Percentiles rank a stretch among this genome's conserved stretches.
phyloP scores from a whole-genome alignment of 345 rosid genomes.

The Citrus sp. region DNA sequence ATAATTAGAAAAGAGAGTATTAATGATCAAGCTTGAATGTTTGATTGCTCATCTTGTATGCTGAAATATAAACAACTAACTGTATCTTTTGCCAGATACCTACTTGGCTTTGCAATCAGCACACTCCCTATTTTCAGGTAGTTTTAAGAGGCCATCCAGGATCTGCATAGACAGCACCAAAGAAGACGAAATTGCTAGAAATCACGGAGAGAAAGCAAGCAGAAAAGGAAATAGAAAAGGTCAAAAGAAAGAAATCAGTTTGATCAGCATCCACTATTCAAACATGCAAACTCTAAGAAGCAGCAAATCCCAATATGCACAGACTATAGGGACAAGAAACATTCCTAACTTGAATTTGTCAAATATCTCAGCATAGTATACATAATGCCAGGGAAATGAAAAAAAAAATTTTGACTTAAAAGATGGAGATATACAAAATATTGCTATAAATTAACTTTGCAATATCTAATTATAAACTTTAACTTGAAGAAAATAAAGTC shows the following conservation, averaged over 20 bases:
- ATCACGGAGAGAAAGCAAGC: not conserved
- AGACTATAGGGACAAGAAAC: not conserved
- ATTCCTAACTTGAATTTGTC: not conserved
- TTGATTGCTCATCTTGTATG: not conserved
- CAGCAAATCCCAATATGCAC: not conserved
- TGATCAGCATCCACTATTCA: not conserved
- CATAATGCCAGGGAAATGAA: not conserved
- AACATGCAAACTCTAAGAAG: not conserved
- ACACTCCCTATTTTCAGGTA: constrained; percentile 85
- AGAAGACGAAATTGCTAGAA: not conserved
- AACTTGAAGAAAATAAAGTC: not conserved
- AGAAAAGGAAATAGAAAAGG: not conserved
- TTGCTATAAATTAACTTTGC: not conserved
- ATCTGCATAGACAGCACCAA: constrained; percentile 42
- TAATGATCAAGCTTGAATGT: not conserved
- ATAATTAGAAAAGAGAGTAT: not conserved
- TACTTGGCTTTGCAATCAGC: constrained; percentile 98
- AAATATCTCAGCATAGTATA: not conserved
- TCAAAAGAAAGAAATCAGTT: not conserved
- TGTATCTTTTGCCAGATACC: constrained; percentile 18
- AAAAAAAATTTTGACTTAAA: not conserved
- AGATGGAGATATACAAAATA: not conserved
- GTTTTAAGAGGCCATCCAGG: constrained; percentile 80
- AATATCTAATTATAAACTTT: not conserved
- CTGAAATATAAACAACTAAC: not conserved